Conservation (phyloP, 176 grass and related monocot genomes). For the Tillandsia fasciculata region DNA sequence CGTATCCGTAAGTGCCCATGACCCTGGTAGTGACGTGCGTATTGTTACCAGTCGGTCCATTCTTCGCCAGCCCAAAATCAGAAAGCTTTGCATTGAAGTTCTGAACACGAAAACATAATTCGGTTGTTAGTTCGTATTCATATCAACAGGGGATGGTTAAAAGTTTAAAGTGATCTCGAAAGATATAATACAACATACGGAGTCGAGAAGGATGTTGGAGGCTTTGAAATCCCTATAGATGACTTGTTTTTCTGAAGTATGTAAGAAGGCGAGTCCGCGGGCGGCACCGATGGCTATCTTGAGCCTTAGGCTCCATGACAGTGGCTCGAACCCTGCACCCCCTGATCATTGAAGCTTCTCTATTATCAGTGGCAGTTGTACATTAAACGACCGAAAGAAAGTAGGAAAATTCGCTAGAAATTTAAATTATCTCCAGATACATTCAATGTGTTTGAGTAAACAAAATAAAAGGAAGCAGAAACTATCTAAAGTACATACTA, state of each 20-base stretch:
- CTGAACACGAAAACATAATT: constrained; percentile 11
- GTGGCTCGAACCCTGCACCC: constrained; percentile 18
- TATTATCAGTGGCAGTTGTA: not conserved
- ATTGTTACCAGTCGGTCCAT: constrained; percentile 45
- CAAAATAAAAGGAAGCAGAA: no score
- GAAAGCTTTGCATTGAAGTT: constrained; percentile 71
- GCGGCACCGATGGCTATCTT: constrained; percentile 51
- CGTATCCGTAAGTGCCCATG: constrained; percentile 85
- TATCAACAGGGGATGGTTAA: no score
- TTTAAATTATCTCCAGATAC: no score
- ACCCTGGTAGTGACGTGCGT: constrained; percentile 73
- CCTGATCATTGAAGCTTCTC: constrained; percentile 12
- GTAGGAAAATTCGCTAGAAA: no score
- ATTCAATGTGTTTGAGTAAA: no score
- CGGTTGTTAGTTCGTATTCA: not conserved
- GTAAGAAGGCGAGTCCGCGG: constrained; percentile 42
- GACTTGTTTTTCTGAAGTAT: constrained; percentile 33
- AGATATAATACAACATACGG: constrained; percentile 6
- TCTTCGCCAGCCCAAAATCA: constrained; percentile 90
- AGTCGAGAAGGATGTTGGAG: constrained; percentile 43
- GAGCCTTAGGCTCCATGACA: constrained; percentile 33
- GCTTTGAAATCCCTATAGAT: constrained; percentile 53
- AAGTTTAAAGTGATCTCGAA: not conserved
- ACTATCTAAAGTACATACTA: no score
- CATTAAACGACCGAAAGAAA: no score